Base-by-base conservation (phyloP, 805 yeast genomes). In the Dipodascopsis uninucleata region DNA sequence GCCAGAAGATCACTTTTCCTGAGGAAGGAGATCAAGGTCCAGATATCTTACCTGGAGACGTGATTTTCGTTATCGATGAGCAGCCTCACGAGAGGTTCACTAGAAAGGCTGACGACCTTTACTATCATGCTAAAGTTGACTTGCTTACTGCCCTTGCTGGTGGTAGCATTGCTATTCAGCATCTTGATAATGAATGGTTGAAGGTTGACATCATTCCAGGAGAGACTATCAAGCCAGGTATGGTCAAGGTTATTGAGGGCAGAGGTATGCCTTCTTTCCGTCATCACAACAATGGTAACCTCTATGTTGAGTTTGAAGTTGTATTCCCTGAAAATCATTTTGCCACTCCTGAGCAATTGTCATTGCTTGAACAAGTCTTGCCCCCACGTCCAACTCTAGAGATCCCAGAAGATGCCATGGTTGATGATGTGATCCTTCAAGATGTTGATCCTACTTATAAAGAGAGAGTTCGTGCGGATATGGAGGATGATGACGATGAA, bases 11-110 rank as follows among this genome's bases (percentile, higher is more conserved):
- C 58, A 85, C 80, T 5, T 93, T 90, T 73, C 75, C 79, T 58
- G 97, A 97, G 57, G 97, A 90, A 72, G 97, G 97, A 62, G 98
- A 93, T 70, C 96, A 90, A 70, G 93, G 84, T 56, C 97, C 97
- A 51, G 88, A 84, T 66, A 76, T 86, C 47, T 79, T 88, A 49
- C 95, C 98, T 24, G 99, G 99, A 67, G 98, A 93, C 67, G 97
- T 93, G 54, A 76, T 93, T 50, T 88, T 93, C 56, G 84, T 88
- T 31, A 78, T 93, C 55, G 90, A 85, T 53, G 96, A 90, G 74
- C 86, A 83, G 73, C 85, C 87, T 53, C 94, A 93, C 67, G 78
- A 76, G 36, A 65, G 72, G 47, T 93, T 87, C 74, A 77, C 78
- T 58, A 86, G 99, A 78, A 77, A 82, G 66, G 95, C 88, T 57